Evolutionary conservation across 441 rosid species (phyloP).

Genomic region (Populus tomentosa): DNA sequence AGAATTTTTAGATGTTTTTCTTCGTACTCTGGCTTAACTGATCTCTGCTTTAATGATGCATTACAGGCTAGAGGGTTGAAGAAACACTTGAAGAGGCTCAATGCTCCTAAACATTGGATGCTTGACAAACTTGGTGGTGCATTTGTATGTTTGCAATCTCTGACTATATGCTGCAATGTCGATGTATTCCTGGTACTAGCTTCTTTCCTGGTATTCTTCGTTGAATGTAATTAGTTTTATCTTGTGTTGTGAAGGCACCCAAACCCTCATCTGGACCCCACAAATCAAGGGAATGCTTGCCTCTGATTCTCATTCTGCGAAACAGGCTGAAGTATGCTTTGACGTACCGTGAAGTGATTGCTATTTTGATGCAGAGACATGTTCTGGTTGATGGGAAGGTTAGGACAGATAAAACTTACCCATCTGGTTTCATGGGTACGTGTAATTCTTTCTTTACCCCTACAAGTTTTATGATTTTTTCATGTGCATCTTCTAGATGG

Average conservation of each 20-base stretch:
- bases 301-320: conserved; percentile 63
- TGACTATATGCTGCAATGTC: neutral
- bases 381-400: conserved; percentile 71
- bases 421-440: conserved; percentile 86
- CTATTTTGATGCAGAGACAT: conserved; percentile 75
- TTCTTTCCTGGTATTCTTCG: neutral
- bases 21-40: neutral
- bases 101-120: conserved; percentile 52
- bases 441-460: neutral
- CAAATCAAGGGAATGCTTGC: conserved; percentile 75
- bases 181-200: neutral
- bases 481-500: neutral
- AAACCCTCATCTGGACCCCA: conserved; percentile 85
- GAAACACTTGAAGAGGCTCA: conserved; percentile 36
- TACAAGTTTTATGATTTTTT: neutral
- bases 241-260: conserved; percentile 43
- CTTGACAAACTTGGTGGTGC: conserved; percentile 62
- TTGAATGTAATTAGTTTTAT: neutral
- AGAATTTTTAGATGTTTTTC: no score
- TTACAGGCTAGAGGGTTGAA: conserved; percentile 71
- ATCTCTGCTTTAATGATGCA: neutral
- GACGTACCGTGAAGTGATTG: conserved; percentile 63
- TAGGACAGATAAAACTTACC: conserved; percentile 78
- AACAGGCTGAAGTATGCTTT: conserved; percentile 72
- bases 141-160: conserved; percentile 32